Conservation (phyloP, 371 early-diverging fungal genomes). For the Apophysomyces sp. region DNA sequence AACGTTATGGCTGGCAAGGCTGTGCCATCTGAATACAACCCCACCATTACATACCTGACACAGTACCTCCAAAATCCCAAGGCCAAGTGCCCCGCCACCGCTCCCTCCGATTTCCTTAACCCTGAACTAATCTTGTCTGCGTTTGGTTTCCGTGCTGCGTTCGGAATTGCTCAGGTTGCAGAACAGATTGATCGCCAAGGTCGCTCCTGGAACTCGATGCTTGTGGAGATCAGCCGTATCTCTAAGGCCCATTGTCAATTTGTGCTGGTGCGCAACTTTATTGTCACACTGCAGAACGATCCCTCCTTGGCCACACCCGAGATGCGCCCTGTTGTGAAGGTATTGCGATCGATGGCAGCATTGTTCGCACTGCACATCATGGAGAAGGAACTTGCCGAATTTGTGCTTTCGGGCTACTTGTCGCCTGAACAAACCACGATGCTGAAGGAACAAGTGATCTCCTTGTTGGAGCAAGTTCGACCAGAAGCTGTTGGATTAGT, state of each 20-base stretch:
- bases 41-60: conserved; percentile 53
- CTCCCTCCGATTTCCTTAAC: conserved; percentile 54
- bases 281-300: conserved; percentile 45
- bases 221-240: conserved; percentile 62
- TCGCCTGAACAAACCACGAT: conserved; percentile 50
- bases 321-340: conserved; percentile 38
- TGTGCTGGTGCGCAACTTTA: conserved; percentile 59
- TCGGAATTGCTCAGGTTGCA: conserved; percentile 51
- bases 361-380: conserved; percentile 67
- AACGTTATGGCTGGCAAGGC: conserved; percentile 53
- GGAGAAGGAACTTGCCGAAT: conserved; percentile 65
- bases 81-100: conserved; percentile 50
- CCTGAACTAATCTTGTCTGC: conserved; percentile 62
- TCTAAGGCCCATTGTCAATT: conserved; percentile 70
- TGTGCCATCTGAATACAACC: conserved; percentile 50
- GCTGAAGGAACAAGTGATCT: conserved; percentile 49
- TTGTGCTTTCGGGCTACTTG: conserved; percentile 54
- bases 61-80: conserved; percentile 50
- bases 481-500: conserved; percentile 73
- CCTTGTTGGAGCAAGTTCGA: conserved; percentile 57
- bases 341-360: conserved; percentile 45
- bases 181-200: conserved; percentile 54
- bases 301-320: conserved; percentile 21
- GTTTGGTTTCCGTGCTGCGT: conserved; percentile 69
- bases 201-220: conserved; percentile 66